Evolutionary conservation across 139 green algal species (phyloP), one percentile per base, ranked within the genome.

Genomic region (Chlamydomonas sp.): DNA sequence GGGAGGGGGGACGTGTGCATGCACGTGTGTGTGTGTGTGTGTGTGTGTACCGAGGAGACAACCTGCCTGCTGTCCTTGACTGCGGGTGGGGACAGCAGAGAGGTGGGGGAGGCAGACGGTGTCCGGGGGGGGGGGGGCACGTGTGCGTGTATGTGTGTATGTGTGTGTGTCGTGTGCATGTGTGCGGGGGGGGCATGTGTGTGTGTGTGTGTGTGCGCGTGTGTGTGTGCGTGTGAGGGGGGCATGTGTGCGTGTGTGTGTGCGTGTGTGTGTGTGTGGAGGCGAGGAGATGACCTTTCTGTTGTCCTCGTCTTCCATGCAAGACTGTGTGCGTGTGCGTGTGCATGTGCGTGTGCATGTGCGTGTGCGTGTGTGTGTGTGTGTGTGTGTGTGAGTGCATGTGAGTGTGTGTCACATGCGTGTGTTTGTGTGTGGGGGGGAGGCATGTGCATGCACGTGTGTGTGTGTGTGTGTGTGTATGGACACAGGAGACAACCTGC

Each of bases 221-320:
- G n/a, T n/a, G n/a, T n/a, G n/a, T n/a, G n/a, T n/a, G n/a, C n/a
- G n/a, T n/a, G n/a, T n/a, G n/a, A n/a, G n/a, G n/a, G n/a, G n/a
- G n/a, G n/a, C n/a, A n/a, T n/a, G n/a, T n/a, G n/a, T n/a, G n/a
- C n/a, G n/a, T n/a, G n/a, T n/a, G n/a, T n/a, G n/a, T n/a, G n/a
- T n/a, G n/a, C n/a, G n/a, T n/a, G n/a, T n/a, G n/a, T n/a, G n/a
- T n/a, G n/a, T n/a, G n/a, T n/a, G n/a, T n/a, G n/a, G n/a, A n/a
- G n/a, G n/a, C n/a, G n/a, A n/a, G n/a, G n/a, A n/a, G 35, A 90
- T 34, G 8, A 72, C 65, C 35, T 91, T 79, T 0, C 84, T 84
- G 2, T 66, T 83, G 69, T 97, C 90, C 76, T 87, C 86, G 73
- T 97, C 90, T 30, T 90, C 16, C 43, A 54, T 54, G 20, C 35